Percentiles rank a stretch among this genome's conserved stretches.
These are phyloP conservation scores for Ceratocystis papillata DNA, from an alignment of 2,329 filamentous ascomycete genomes.

Conservation along the genomic window DNA sequence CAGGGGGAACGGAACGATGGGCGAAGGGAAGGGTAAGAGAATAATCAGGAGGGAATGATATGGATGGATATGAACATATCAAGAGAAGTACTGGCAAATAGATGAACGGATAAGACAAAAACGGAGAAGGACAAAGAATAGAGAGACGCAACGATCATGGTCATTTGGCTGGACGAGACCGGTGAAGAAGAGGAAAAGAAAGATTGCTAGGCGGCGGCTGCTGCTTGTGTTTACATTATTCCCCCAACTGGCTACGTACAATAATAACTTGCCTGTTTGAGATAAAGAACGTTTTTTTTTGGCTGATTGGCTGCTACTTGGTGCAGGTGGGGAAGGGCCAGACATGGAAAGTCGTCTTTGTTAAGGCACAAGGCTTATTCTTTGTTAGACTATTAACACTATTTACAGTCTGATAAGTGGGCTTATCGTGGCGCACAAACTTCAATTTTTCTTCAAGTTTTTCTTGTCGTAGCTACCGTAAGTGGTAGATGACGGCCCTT, in stretches of 20 bases:
- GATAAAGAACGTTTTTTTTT: not conserved
- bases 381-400: not conserved
- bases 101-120: not conserved
- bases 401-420: not conserved
- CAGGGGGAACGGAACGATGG: not conserved
- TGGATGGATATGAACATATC: not conserved
- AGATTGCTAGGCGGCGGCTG: too few relatives aligned
- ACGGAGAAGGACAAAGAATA: not conserved
- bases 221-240: too few relatives aligned
- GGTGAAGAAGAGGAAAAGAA: too few relatives aligned
- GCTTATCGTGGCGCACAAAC: slow-evolving; percentile 12
- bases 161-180: too few relatives aligned
- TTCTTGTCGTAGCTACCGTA: not conserved
- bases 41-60: not conserved
- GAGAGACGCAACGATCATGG: not conserved
- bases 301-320: too few relatives aligned
- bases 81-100: not conserved
- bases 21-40: not conserved
- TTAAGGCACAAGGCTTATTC: not conserved
- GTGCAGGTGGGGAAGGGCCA: too few relatives aligned
- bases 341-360: not conserved
- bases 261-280: not conserved
- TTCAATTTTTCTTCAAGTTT: slow-evolving; percentile 14
- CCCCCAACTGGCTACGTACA: too few relatives aligned
- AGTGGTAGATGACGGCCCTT: not conserved